Percentiles rank a stretch among this genome's conserved stretches.
These are phyloP conservation scores for Cladosporium sp. DNA, from an alignment of 2,329 filamentous ascomycete species.

Conservation along the genomic window DNA sequence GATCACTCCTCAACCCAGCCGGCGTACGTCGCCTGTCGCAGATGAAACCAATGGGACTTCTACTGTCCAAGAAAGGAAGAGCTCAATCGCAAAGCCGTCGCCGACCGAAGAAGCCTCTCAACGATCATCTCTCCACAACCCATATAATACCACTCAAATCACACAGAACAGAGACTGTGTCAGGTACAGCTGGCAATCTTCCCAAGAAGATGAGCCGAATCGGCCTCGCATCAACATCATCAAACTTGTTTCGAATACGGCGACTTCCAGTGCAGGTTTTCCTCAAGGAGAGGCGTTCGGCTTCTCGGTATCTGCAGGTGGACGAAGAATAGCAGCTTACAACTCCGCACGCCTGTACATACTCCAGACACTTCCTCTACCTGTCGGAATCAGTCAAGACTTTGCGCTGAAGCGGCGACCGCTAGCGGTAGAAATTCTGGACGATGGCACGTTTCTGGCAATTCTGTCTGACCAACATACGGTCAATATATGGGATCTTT, in stretches of 20 bases:
- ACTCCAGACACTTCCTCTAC: slow-evolving; percentile 63
- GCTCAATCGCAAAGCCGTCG: slow-evolving; percentile 7
- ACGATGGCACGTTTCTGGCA: slow-evolving; percentile 72
- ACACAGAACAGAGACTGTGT: slow-evolving; percentile 35
- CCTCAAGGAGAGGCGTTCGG: slow-evolving; percentile 74
- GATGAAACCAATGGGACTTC: background rate
- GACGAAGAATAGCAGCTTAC: slow-evolving; percentile 73
- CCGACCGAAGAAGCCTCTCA: background rate
- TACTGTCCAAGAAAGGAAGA: slow-evolving; percentile 3
- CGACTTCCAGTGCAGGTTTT: slow-evolving; percentile 71
- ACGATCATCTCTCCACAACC: slow-evolving; percentile 8
- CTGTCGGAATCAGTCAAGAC: slow-evolving; percentile 65
- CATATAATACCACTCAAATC: slow-evolving; percentile 29
- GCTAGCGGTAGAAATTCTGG: slow-evolving; percentile 72
- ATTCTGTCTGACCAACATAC: slow-evolving; percentile 80
- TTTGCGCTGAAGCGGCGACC: slow-evolving; percentile 77
- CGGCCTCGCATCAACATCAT: slow-evolving; percentile 53
- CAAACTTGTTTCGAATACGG: slow-evolving; percentile 79
- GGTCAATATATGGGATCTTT: slow-evolving; percentile 76
- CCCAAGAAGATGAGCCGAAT: slow-evolving; percentile 39
- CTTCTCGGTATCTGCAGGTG: slow-evolving; percentile 75
- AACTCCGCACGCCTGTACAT: slow-evolving; percentile 85
- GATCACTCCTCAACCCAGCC: background rate
- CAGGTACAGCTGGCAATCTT: slow-evolving; percentile 41
- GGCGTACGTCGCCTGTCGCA: slow-evolving; percentile 5